Evolutionary conservation across 2,329 filamentous ascomycete genomes (phyloP), one percentile per base, ranked within the genome.

Genomic region (Pseudofabraea citricarpa): DNA sequence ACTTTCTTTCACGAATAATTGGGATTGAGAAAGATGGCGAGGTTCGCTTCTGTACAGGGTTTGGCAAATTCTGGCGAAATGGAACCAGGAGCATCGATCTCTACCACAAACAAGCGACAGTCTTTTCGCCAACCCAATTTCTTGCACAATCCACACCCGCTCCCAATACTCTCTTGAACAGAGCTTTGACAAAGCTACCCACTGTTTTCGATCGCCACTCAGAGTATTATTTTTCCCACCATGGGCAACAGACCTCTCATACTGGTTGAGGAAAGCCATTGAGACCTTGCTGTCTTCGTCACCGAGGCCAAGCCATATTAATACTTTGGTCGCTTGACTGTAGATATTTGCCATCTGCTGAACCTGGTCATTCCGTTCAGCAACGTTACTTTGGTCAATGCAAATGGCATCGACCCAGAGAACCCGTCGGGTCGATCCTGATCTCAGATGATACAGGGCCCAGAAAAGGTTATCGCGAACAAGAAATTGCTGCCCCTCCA

Each of bases 331-430:
- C 2, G 53, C 54, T 20, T 47, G 41, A 6, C 33, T 40, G 41
- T 51, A 57, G 18, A 56, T 45, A 5, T 36, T 39, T 20, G 49
- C 46, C 54, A 56, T 57, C 33, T 52, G 47, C 10, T 36, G 40
- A 15, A 55, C 54, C 40, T 55, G 51, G 6, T 46, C 35, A 32
- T 47, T 48, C 27, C 48, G 45, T 42, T 56, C 55, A 2, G 37
- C 39, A 20, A 41, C 44, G 19, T 55, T 46, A 4, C 16, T 21
- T 35, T 57, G 53, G 35, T 57, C 52, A 24, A 56, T 54, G 40
- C 53, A 54, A 18, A 56, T 40, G n/a, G 47, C 48, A 40, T 54
- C 53, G 18, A 49, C 49, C 50, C 48, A 55, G 10, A 50, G n/a
- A 26, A 18, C 6, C n/a, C 26, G 22, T 27, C 12, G 16, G 13